Evolutionary conservation across 139 green algal genomes (phyloP).

Genomic region (Diplosphaera chodatii): DNA sequence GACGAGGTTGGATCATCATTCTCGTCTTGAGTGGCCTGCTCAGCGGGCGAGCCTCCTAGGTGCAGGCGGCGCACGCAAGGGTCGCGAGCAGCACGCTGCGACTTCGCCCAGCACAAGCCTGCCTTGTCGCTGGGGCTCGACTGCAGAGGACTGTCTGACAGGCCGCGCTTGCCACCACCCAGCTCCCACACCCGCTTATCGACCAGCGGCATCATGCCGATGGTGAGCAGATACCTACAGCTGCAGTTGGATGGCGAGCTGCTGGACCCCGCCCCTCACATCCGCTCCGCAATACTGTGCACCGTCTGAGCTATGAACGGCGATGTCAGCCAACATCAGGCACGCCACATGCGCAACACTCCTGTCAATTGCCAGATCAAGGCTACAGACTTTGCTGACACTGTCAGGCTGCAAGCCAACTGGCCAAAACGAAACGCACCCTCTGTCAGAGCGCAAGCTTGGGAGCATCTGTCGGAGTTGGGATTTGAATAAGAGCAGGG

Average conservation of each 20-base stretch:
- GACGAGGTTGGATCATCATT: not conserved
- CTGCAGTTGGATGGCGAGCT: not conserved
- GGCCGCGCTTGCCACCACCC: not conserved
- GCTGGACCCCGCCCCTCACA: not conserved
- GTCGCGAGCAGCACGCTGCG: not conserved
- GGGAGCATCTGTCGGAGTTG: too few species aligned
- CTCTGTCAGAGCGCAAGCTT: too few species aligned
- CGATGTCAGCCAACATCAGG: too few species aligned
- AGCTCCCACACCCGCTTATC: not conserved
- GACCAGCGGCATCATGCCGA: not conserved
- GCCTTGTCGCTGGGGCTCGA: not conserved
- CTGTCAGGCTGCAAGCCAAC: too few species aligned
- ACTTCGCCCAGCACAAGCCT: not conserved
- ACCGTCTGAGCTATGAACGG: not conserved
- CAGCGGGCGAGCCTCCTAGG: not conserved
- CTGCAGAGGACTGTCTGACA: not conserved
- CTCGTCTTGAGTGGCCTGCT: not conserved
- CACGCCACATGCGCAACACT: too few species aligned
- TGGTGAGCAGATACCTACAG: not conserved
- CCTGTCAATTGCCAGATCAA: too few species aligned
- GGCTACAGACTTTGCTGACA: too few species aligned
- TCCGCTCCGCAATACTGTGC: not conserved
- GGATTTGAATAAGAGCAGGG: too few species aligned
- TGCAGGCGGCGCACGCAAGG: not conserved
- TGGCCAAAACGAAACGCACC: too few species aligned